Conservation (phyloP, 176 grass and related monocot genomes). For the Rhipidocladum racemiflorum region DNA sequence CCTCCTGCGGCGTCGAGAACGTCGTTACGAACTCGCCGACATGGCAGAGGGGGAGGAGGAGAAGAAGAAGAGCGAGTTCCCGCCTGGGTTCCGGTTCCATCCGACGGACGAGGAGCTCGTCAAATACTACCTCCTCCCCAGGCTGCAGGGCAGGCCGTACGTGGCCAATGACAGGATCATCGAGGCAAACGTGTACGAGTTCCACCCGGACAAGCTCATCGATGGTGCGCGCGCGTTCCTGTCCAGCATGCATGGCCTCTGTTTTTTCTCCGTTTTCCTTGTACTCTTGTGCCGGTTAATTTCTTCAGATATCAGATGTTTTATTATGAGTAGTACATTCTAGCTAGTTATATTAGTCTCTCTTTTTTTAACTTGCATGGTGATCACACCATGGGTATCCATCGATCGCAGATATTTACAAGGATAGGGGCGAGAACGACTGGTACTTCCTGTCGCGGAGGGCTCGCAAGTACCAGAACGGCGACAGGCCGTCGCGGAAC, state of each 20-base stretch:
- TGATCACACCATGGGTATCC: too few relatives aligned
- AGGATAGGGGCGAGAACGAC: not conserved
- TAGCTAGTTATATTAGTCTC: not conserved
- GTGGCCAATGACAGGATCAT: conserved; percentile 9
- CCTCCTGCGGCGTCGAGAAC: not conserved
- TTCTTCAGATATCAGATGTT: not conserved
- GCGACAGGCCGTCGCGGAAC: conserved; percentile 5
- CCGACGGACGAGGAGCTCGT: conserved; percentile 22
- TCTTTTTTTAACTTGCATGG: not conserved
- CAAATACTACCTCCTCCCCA: conserved; percentile 36
- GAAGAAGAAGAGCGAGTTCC: not conserved
- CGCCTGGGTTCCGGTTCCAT: conserved; percentile 8
- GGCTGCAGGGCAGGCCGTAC: conserved; percentile 2
- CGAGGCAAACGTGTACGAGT: conserved; percentile 25
- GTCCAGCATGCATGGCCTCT: not conserved
- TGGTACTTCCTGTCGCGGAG: conserved; percentile 48
- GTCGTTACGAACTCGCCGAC: not conserved
- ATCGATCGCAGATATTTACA: conserved; percentile 1
- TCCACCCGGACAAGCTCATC: conserved; percentile 17
- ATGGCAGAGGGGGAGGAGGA: conserved; percentile 2
- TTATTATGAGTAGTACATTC: not conserved
- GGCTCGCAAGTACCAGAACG: conserved; percentile 25
- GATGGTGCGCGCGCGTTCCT: not conserved
- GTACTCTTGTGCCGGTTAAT: not conserved
- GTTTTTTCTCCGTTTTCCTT: not conserved